Percentiles rank a stretch among this genome's conserved stretches.
Conservation (phyloP, 805 yeast genomes). For the Hagleromyces aurorensis region DNA sequence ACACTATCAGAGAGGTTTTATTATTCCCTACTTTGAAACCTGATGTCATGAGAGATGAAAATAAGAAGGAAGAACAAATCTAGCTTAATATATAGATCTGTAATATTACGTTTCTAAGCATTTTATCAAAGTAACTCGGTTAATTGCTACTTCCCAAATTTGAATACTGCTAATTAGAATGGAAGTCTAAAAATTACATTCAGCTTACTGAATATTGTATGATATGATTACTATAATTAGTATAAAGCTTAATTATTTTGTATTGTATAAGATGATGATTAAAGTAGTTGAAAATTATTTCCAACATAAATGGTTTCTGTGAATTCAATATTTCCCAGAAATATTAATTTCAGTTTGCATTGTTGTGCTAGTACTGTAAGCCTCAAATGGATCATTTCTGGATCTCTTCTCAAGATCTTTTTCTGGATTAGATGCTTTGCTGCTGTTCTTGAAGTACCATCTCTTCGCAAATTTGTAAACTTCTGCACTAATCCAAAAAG, state of each 20-base stretch:
- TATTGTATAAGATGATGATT: no score
- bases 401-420: constrained; percentile 47
- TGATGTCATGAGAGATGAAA: constrained; percentile 42
- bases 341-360: constrained; percentile 20
- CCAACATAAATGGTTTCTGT: not conserved
- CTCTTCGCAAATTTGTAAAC: constrained; percentile 62
- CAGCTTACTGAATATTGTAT: constrained; percentile 1
- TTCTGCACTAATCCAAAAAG: constrained; percentile 57
- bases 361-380: constrained; percentile 47
- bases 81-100: no score
- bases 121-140: no score
- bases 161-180: no score
- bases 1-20: constrained; percentile 94
- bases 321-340: constrained; percentile 3
- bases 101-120: no score
- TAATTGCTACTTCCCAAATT: no score
- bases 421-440: constrained; percentile 48
- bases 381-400: constrained; percentile 48
- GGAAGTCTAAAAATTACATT: constrained; percentile 3
- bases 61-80: constrained; percentile 22
- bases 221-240: constrained; percentile 1
- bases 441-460: constrained; percentile 36
- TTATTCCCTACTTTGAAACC: constrained; percentile 99
- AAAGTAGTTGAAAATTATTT: not conserved
- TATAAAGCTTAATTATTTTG: not conserved